These are phyloP conservation scores for Candida corydali DNA, from an alignment of 805 yeast species.

Conservation along the genomic window DNA sequence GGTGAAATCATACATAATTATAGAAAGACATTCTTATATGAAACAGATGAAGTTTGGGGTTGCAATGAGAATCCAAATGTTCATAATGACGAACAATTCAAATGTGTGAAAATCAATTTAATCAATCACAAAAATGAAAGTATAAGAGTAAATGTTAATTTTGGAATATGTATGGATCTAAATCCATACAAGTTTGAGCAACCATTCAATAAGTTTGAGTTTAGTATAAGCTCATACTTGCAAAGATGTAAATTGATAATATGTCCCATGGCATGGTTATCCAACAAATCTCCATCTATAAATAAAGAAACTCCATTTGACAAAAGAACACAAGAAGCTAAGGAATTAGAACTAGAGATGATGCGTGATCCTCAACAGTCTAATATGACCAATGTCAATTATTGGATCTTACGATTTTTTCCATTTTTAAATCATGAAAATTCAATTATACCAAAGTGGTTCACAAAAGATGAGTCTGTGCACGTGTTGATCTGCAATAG, in stretches of 20 bases:
- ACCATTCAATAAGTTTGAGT: conserved; percentile 73
- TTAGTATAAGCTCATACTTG: conserved; percentile 48
- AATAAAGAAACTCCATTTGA: conserved; percentile 10
- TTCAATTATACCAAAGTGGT: conserved; percentile 20
- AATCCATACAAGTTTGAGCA: conserved; percentile 83
- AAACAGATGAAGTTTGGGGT: conserved; percentile 80
- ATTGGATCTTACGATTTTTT: conserved; percentile 70
- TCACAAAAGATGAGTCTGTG: conserved; percentile 14
- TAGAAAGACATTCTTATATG: conserved; percentile 71
- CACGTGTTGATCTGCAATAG: conserved; percentile 62
- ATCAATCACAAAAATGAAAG: not conserved
- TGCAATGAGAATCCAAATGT: conserved; percentile 66
- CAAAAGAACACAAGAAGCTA: conserved; percentile 3
- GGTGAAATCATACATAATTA: conserved; percentile 65
- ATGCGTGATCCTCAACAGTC: conserved; percentile 22
- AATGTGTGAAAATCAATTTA: conserved; percentile 39
- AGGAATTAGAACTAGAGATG: not conserved
- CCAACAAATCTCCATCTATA: conserved; percentile 43
- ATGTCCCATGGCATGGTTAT: conserved; percentile 87
- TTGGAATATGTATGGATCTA: conserved; percentile 94
- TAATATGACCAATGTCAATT: conserved; percentile 50
- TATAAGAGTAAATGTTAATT: conserved; percentile 32
- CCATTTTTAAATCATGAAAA: conserved; percentile 49
- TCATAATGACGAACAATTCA: conserved; percentile 50
- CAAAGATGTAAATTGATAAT: conserved; percentile 54